Percentiles rank a stretch among this genome's conserved stretches.
phyloP scores from a whole-genome alignment of 208 protist genomes.

The Jaenimonas drosophilae region DNA sequence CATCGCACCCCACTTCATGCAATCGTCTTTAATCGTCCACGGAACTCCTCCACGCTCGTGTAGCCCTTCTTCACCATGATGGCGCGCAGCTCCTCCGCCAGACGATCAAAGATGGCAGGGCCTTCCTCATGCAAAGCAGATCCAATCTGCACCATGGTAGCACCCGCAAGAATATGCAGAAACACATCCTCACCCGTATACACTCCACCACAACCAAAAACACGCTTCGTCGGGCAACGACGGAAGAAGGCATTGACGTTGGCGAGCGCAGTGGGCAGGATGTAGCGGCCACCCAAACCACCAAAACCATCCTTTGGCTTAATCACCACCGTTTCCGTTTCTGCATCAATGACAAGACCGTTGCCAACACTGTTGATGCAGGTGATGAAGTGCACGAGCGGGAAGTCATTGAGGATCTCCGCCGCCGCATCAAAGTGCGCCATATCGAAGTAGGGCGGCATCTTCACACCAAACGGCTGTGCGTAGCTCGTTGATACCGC shows the following conservation, averaged over 20 bases:
- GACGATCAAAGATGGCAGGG: constrained; percentile 53
- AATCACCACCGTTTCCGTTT: constrained; percentile 76
- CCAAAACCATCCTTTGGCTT: constrained; percentile 84
- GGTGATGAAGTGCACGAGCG: constrained; percentile 72
- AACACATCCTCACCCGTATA: constrained; percentile 79
- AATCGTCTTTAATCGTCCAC: constrained; percentile 75
- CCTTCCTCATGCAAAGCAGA: constrained; percentile 77
- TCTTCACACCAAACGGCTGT: constrained; percentile 82
- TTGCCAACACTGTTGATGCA: constrained; percentile 88
- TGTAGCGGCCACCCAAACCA: constrained; percentile 70
- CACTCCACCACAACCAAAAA: constrained; percentile 83
- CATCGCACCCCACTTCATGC: no score
- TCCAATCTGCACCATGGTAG: constrained; percentile 81
- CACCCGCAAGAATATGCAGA: constrained; percentile 73
- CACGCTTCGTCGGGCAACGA: constrained; percentile 63
- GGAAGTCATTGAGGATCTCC: constrained; percentile 70
- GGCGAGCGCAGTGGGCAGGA: constrained; percentile 82
- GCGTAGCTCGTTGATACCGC: constrained; percentile 47
- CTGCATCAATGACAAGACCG: constrained; percentile 73
- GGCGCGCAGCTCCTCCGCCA: constrained; percentile 45
- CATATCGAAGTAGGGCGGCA: constrained; percentile 87
- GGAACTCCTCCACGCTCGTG: constrained; percentile 75
- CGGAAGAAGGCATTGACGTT: constrained; percentile 86
- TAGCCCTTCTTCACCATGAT: constrained; percentile 86
- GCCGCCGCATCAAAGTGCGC: constrained; percentile 83